phyloP scores from a whole-genome alignment of 2,329 filamentous ascomycete genomes.

The Scytalidium sp. region DNA sequence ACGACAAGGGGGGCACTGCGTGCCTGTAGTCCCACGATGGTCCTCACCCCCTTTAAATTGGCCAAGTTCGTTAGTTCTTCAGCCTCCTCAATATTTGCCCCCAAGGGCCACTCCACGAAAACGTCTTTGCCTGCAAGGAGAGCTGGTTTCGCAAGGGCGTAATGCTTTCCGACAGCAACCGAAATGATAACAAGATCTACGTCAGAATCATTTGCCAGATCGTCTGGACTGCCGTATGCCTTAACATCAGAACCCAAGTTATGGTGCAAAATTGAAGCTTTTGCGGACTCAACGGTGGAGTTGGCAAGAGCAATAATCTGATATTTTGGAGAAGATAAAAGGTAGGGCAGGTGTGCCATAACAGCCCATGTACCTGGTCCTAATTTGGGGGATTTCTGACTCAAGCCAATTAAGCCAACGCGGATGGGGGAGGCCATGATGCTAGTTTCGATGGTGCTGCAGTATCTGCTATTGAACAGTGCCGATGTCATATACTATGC shows the following conservation, averaged over 20 bases:
- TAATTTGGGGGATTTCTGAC: slow-evolving; percentile 37
- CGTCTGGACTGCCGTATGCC: slow-evolving; percentile 37
- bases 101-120: slow-evolving; percentile 48
- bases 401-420: slow-evolving; percentile 57
- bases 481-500: no score
- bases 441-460: no score
- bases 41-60: slow-evolving; percentile 35
- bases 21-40: slow-evolving; percentile 46
- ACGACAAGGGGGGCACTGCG: slow-evolving; percentile 29
- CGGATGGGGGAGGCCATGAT: no score
- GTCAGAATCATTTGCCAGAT: slow-evolving; percentile 40
- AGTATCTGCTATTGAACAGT: no score
- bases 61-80: slow-evolving; percentile 40
- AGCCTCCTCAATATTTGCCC: slow-evolving; percentile 34
- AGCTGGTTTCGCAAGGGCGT: slow-evolving; percentile 35
- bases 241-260: slow-evolving; percentile 40
- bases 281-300: slow-evolving; percentile 41
- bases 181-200: slow-evolving; percentile 45
- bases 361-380: slow-evolving; percentile 45
- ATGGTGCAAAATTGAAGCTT: slow-evolving; percentile 38
- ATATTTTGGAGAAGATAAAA: slow-evolving; percentile 44
- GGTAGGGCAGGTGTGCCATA: slow-evolving; percentile 57
- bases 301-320: slow-evolving; percentile 51
- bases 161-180: slow-evolving; percentile 42
- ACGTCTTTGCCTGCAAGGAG: slow-evolving; percentile 42